These are phyloP conservation scores for Mollisiaceae sp. DNA, from an alignment of 2,329 filamentous ascomycete species.

Conservation along the genomic window DNA sequence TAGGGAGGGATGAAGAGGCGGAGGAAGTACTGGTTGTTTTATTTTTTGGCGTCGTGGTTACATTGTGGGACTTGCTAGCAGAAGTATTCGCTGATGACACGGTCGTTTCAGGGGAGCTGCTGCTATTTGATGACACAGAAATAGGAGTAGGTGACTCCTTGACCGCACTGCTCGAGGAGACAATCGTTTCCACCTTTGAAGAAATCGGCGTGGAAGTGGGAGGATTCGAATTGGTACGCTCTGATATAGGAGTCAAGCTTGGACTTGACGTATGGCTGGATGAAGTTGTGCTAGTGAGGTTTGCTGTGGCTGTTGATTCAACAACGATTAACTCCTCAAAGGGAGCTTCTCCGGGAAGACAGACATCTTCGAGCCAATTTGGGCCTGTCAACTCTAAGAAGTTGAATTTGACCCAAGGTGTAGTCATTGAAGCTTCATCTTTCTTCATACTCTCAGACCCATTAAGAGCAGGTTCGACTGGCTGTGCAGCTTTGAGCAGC, in stretches of 20 bases:
- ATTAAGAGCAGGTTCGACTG: conserved; percentile 10
- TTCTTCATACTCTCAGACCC: not conserved
- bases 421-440: conserved; percentile 2
- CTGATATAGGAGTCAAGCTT: not conserved
- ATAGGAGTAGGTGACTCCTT: conserved; percentile 10
- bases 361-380: conserved; percentile 18
- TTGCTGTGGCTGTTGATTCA: conserved; percentile 5
- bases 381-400: conserved; percentile 13
- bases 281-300: not conserved
- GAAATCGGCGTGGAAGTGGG: not conserved
- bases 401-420: conserved; percentile 21
- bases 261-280: not conserved
- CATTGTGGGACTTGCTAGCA: conserved; percentile 29
- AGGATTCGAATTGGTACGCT: not conserved
- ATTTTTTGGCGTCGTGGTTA: conserved; percentile 30
- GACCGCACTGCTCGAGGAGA: not conserved
- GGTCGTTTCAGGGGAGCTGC: conserved; percentile 21
- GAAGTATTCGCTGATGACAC: conserved; percentile 22
- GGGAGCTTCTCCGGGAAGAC: conserved; percentile 27
- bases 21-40: conserved; percentile 47
- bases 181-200: not conserved
- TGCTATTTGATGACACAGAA: conserved; percentile 16
- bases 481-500: conserved; percentile 15
- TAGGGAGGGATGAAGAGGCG: conserved; percentile 66
- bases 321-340: not conserved